phyloP scores from a whole-genome alignment of 257 asterid species.

The Coffea canephora region DNA sequence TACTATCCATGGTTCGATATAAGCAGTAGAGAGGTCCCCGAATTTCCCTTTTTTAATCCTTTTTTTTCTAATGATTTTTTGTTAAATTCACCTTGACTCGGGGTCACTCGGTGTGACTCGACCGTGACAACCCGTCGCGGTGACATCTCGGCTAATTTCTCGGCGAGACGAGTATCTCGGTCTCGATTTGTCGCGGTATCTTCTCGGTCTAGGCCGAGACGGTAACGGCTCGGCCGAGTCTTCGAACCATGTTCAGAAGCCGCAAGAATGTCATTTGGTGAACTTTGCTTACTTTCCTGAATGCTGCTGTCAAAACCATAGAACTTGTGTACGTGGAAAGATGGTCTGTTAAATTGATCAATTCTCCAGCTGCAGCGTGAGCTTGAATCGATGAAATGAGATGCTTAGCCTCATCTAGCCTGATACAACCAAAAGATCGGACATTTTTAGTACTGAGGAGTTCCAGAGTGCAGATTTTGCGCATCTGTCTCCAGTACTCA shows the following conservation, averaged over 20 bases:
- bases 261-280: background rate
- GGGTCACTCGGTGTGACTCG: too few relatives aligned
- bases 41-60: too few relatives aligned
- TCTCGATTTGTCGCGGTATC: too few relatives aligned
- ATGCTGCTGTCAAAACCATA: background rate
- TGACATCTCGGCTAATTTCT: too few relatives aligned
- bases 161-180: too few relatives aligned
- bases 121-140: too few relatives aligned
- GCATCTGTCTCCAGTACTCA: constrained; percentile 24
- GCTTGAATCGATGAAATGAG: background rate
- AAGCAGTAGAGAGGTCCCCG: too few relatives aligned
- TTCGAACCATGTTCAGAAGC: background rate
- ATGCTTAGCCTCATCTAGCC: constrained; percentile 8
- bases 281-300: background rate
- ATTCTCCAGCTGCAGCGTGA: background rate
- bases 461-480: constrained; percentile 20
- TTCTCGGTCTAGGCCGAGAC: too few relatives aligned
- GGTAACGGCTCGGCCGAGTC: too few relatives aligned
- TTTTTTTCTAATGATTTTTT: too few relatives aligned
- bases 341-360: background rate
- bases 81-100: too few relatives aligned
- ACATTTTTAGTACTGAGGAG: constrained; percentile 12
- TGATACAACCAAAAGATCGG: constrained; percentile 2
- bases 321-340: background rate
- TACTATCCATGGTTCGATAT: too few relatives aligned